Conservation (phyloP, 176 grass and related monocot genomes). For the Avena eriantha region DNA sequence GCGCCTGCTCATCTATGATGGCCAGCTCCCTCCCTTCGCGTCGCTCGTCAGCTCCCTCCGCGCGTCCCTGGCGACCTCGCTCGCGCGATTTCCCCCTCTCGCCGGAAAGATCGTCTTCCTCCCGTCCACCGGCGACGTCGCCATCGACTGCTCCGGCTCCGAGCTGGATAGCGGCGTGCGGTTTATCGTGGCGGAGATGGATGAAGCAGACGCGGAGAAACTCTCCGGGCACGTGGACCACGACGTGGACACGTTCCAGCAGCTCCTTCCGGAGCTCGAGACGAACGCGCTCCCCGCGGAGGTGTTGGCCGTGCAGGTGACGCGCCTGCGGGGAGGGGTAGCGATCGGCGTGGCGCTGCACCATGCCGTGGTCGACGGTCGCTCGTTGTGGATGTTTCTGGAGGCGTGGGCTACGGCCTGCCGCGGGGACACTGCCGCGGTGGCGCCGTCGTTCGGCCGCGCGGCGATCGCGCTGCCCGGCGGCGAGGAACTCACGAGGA, state of each 20-base stretch:
- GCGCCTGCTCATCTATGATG: not conserved
- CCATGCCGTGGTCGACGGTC: conserved; percentile 27
- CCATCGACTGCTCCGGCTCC: conserved; percentile 38
- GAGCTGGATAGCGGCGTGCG: not conserved
- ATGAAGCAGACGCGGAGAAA: not conserved
- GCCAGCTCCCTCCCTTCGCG: conserved; percentile 19
- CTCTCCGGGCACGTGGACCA: not conserved
- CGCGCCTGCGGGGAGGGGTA: conserved; percentile 12
- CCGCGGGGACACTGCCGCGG: not conserved
- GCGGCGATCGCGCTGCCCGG: not conserved
- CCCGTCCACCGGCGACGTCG: conserved; percentile 20
- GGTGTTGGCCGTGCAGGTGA: conserved; percentile 29
- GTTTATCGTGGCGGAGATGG: not conserved
- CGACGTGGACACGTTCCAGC: not conserved
- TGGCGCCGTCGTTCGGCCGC: conserved; percentile 22
- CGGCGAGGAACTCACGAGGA: not conserved
- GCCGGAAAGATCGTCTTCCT: conserved; percentile 23
- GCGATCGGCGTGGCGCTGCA: conserved; percentile 40
- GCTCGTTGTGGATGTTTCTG: conserved; percentile 36
- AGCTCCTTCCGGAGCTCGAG: conserved; percentile 50
- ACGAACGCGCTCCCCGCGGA: conserved; percentile 47
- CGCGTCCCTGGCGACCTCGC: conserved; percentile 24
- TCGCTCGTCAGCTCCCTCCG: conserved; percentile 36
- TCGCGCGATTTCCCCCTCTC: conserved; percentile 36
- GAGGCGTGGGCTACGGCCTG: conserved; percentile 12